These are phyloP conservation scores for Polychaeton citri DNA, from an alignment of 2,329 filamentous ascomycete species.

Conservation along the genomic window DNA sequence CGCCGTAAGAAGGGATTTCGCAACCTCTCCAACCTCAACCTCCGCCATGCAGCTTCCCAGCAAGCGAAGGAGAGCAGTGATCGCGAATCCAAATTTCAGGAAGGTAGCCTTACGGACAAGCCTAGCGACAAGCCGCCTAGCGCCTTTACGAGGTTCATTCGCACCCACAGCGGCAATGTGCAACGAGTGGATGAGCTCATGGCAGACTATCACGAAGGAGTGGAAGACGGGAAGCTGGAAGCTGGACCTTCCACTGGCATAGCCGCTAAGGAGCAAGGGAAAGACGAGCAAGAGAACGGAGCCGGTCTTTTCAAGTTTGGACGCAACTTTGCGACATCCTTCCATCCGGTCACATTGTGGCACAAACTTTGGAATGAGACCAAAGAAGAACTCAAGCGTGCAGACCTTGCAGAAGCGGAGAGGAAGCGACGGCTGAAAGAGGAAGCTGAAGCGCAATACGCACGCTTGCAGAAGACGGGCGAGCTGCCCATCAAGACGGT, in stretches of 20 bases:
- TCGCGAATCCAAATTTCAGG: conserved; percentile 53
- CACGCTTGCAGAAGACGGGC: conserved; percentile 40
- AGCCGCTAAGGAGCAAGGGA: neutral
- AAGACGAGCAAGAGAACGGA: neutral
- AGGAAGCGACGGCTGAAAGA: conserved; percentile 28
- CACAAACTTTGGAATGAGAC: conserved; percentile 32
- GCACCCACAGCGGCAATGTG: conserved; percentile 18
- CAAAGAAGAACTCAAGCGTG: conserved; percentile 27
- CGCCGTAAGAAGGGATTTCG: conserved; percentile 20
- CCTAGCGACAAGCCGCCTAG: conserved; percentile 57
- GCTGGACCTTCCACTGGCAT: neutral
- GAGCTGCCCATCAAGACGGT: conserved; percentile 24
- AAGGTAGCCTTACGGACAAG: conserved; percentile 80
- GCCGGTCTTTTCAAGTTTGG: conserved; percentile 42
- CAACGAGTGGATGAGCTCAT: conserved; percentile 24
- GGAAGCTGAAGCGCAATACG: conserved; percentile 39
- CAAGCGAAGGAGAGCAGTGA: conserved; percentile 5
- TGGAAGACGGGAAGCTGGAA: neutral
- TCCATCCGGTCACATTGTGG: conserved; percentile 40
- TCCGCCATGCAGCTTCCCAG: conserved; percentile 18
- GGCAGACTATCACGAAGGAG: conserved; percentile 21
- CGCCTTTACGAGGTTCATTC: conserved; percentile 43
- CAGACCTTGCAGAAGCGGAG: conserved; percentile 25
- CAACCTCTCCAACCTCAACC: conserved; percentile 22
- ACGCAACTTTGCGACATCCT: conserved; percentile 38